phyloP scores from a whole-genome alignment of 495 filamentous ascomycete species.

The Penicillium cataractarum region DNA sequence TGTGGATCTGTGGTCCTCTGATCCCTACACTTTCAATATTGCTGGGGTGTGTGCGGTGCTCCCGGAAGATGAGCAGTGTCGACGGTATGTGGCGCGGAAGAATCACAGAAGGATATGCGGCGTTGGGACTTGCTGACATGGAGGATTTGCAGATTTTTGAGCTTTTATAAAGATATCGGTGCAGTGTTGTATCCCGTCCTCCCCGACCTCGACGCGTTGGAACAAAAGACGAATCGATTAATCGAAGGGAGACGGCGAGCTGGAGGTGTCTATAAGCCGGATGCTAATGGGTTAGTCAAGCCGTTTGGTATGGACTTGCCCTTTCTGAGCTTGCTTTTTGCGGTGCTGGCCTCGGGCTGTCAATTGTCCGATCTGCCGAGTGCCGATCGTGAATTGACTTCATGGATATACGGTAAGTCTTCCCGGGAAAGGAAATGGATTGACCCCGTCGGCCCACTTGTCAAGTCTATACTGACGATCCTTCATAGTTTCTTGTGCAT shows the following conservation, averaged over 20 bases:
- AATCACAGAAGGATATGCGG: background rate
- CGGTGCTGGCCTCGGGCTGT: constrained; percentile 76
- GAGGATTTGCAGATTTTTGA: constrained; percentile 60
- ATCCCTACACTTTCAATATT: constrained; percentile 70
- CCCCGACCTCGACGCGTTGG: constrained; percentile 67
- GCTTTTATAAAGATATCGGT: constrained; percentile 74
- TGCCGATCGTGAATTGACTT: constrained; percentile 60
- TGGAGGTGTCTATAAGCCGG: constrained; percentile 46
- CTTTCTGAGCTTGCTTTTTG: constrained; percentile 62
- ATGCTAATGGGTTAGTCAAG: constrained; percentile 40
- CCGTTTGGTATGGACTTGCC: constrained; percentile 49
- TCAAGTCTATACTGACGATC: constrained; percentile 19
- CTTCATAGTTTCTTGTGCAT: constrained; percentile 60
- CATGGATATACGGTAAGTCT: constrained; percentile 60
- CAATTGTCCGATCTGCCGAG: constrained; percentile 72
- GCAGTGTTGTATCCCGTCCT: constrained; percentile 81
- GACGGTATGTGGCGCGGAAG: constrained; percentile 44
- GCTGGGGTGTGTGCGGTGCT: constrained; percentile 70
- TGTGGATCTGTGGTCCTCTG: constrained; percentile 63
- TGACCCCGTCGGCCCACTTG: background rate
- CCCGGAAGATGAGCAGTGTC: constrained; percentile 64
- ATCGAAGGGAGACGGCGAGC: constrained; percentile 63
- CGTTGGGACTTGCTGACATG: background rate
- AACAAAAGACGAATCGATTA: constrained; percentile 66
- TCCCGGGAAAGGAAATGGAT: background rate